Evolutionary conservation across 306 rosid species (phyloP).

Genomic region (Quercus agrifolia): DNA sequence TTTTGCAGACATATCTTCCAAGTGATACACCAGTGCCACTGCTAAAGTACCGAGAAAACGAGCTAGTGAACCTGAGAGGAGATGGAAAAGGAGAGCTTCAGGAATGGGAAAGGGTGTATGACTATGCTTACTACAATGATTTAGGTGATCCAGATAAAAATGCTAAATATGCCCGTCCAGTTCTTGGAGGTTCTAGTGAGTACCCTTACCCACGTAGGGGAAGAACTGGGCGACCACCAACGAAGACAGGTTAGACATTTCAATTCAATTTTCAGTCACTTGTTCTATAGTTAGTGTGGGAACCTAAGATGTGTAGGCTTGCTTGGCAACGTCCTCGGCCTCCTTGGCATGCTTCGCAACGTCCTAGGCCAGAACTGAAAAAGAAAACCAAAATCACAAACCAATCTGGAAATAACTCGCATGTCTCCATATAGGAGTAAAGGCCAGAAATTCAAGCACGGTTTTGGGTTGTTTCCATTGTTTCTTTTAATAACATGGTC

Average conservation of each 20-base stretch:
- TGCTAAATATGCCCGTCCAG: constrained; percentile 47
- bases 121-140: constrained; percentile 72
- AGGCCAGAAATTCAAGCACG: too few relatives aligned
- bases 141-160: constrained; percentile 55
- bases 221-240: constrained; percentile 65
- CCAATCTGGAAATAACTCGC: neutral
- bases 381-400: too few relatives aligned
- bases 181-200: constrained; percentile 73
- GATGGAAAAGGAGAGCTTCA: constrained; percentile 47
- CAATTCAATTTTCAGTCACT: neutral
- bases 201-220: constrained; percentile 87
- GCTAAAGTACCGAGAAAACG: constrained; percentile 63
- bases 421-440: too few relatives aligned
- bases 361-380: too few relatives aligned
- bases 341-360: too few relatives aligned
- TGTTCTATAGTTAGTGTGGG: neutral
- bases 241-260: constrained; percentile 43
- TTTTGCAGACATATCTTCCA: constrained; percentile 59
- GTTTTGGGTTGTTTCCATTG: too few relatives aligned
- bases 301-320: too few relatives aligned
- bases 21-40: constrained; percentile 65
- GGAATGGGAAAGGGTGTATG: constrained; percentile 83
- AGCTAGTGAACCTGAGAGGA: constrained; percentile 64
- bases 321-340: too few relatives aligned
- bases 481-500: too few relatives aligned